Percentiles rank a stretch among this genome's conserved stretches.
phyloP scores from a whole-genome alignment of 2,329 filamentous ascomycete genomes.

The Ophiostoma australiae region DNA sequence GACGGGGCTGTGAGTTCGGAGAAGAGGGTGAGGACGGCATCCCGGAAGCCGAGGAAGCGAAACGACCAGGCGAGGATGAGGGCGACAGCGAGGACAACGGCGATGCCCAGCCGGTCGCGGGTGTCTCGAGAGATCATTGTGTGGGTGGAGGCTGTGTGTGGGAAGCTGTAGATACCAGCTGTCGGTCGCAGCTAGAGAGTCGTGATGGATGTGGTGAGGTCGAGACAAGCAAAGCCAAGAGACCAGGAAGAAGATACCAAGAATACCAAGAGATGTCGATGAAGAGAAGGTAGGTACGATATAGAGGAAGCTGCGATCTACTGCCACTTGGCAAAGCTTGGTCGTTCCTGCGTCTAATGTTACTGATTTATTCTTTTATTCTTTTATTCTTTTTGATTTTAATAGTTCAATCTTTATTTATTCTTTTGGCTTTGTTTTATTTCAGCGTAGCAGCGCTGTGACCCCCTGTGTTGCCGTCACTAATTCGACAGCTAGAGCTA shows the following conservation, averaged over 20 bases:
- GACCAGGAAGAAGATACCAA: conserved; percentile 8
- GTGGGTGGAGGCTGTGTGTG: not conserved
- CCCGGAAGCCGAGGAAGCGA: conserved; percentile 23
- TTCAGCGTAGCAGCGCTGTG: conserved; percentile 6
- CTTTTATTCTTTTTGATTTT: not conserved
- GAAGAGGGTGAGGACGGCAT: conserved; percentile 20
- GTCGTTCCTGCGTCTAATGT: not conserved
- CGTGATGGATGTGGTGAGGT: not conserved
- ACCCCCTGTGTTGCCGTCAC: not conserved
- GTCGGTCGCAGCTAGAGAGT: not conserved
- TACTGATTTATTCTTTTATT: not conserved
- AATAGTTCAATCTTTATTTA: too few relatives aligned
- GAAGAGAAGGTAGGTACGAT: not conserved
- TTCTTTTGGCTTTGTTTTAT: not conserved
- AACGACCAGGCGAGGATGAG: conserved; percentile 24
- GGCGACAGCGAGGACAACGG: conserved; percentile 9
- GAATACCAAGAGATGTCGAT: conserved; percentile 2
- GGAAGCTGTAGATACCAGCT: not conserved
- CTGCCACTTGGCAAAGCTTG: not conserved
- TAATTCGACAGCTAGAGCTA: not conserved
- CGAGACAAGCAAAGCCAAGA: conserved; percentile 6
- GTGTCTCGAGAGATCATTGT: conserved; percentile 5
- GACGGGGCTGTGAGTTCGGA: not conserved
- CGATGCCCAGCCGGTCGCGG: conserved; percentile 18
- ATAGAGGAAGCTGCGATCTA: not conserved